Percentiles rank a stretch among this genome's conserved stretches.
phyloP scores from a whole-genome alignment of 2,329 filamentous ascomycete species.

The Fusarium sp. region DNA sequence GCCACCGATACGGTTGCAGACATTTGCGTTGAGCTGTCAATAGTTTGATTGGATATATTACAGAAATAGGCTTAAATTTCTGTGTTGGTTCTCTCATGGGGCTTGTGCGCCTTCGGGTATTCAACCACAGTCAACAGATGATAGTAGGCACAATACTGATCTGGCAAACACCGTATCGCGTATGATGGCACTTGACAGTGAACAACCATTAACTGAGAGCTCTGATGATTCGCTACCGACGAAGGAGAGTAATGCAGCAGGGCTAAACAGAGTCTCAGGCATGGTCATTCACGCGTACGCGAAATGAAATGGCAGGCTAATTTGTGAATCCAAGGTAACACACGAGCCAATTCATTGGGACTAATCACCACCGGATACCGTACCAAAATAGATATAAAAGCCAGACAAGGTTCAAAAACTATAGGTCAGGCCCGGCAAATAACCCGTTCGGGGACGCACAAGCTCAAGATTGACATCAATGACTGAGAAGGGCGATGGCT shows the following conservation, averaged over 20 bases:
- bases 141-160: neutral
- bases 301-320: conserved; percentile 13
- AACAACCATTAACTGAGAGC: neutral
- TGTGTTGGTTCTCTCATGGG: neutral
- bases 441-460: neutral
- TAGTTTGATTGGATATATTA: neutral
- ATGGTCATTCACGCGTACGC: neutral
- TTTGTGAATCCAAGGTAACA: conserved; percentile 1
- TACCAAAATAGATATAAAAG: neutral
- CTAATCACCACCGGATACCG: neutral
- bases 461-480: neutral
- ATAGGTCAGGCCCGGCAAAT: neutral
- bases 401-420: neutral
- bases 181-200: neutral
- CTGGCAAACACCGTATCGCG: neutral
- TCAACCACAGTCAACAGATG: neutral
- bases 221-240: conserved; percentile 5
- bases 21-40: neutral
- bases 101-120: conserved; percentile 21
- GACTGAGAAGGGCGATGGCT: neutral
- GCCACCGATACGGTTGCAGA: conserved; percentile 14
- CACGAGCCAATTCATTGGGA: conserved; percentile 10
- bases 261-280: conserved; percentile 19
- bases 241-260: neutral
- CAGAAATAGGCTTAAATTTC: neutral